Evolutionary conservation across 2,329 filamentous ascomycete genomes (phyloP).

Genomic region (Microsporum canis): DNA sequence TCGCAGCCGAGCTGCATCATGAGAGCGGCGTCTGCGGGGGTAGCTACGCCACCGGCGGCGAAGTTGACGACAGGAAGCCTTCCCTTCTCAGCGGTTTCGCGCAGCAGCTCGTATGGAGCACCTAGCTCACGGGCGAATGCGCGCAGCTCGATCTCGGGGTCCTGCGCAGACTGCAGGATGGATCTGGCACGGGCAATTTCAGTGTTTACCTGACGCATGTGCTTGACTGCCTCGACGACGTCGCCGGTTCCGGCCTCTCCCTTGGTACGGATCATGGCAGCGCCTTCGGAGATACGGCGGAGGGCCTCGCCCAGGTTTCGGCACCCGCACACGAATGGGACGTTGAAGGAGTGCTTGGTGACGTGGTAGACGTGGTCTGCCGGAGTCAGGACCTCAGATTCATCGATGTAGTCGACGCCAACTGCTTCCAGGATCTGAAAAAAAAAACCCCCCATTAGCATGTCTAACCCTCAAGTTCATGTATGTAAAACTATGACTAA

Average conservation of each 20-base stretch:
- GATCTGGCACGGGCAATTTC: slow-evolving; percentile 63
- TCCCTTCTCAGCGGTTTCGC: slow-evolving; percentile 75
- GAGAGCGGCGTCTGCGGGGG: slow-evolving; percentile 87
- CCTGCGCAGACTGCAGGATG: slow-evolving; percentile 36
- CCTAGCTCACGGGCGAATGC: slow-evolving; percentile 72
- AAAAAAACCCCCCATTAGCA: no score
- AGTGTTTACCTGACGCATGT: slow-evolving; percentile 81
- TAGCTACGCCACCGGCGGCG: slow-evolving; percentile 97
- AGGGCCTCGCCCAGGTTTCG: slow-evolving; percentile 88
- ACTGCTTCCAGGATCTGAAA: slow-evolving; percentile 74
- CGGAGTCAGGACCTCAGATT: slow-evolving; percentile 92
- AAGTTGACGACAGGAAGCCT: slow-evolving; percentile 95
- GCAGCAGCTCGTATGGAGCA: slow-evolving; percentile 65
- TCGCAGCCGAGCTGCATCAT: slow-evolving; percentile 99
- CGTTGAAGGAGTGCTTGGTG: slow-evolving; percentile 69
- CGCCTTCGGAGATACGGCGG: slow-evolving; percentile 79
- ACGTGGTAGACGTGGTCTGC: slow-evolving; percentile 88
- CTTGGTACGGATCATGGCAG: slow-evolving; percentile 98
- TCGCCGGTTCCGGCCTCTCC: slow-evolving; percentile 96
- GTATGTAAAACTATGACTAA: slow-evolving; percentile 21
- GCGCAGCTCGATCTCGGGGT: slow-evolving; percentile 59
- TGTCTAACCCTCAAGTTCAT: neutral
- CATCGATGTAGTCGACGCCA: slow-evolving; percentile 95
- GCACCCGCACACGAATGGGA: slow-evolving; percentile 94
- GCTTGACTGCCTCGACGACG: slow-evolving; percentile 88